Evolutionary conservation across 441 rosid genomes (phyloP).

Genomic region (Arabidopsis lyrata): DNA sequence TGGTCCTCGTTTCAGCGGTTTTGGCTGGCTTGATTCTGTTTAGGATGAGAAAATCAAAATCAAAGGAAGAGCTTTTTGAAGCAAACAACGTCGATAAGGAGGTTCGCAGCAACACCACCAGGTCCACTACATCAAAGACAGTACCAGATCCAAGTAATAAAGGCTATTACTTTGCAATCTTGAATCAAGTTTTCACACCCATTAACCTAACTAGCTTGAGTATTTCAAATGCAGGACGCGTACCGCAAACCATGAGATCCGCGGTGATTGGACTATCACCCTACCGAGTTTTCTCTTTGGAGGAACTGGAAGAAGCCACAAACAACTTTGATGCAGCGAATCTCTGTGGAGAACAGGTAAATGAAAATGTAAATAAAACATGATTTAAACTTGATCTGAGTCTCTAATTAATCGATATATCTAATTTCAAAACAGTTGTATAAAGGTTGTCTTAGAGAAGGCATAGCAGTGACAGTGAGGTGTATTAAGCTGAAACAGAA

Average conservation of each 20-base stretch:
- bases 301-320: constrained; percentile 90
- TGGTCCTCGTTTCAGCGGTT: constrained; percentile 49
- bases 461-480: constrained; percentile 65
- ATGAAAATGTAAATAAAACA: neutral
- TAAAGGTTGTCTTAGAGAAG: constrained; percentile 75
- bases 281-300: constrained; percentile 70
- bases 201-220: constrained; percentile 28
- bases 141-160: constrained; percentile 44
- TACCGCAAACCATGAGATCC: constrained; percentile 86
- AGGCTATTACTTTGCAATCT: constrained; percentile 25
- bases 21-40: constrained; percentile 54
- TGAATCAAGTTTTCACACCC: constrained; percentile 13
- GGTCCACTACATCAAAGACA: constrained; percentile 43
- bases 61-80: constrained; percentile 32
- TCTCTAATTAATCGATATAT: neutral
- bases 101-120: constrained; percentile 41
- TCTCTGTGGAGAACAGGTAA: constrained; percentile 81
- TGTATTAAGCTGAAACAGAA: constrained; percentile 79
- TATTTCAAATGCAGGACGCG: constrained; percentile 60
- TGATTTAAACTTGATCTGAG: constrained; percentile 9
- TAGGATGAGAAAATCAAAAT: constrained; percentile 41
- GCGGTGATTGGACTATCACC: constrained; percentile 83
- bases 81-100: constrained; percentile 35
- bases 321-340: constrained; percentile 69
- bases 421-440: constrained; percentile 56